Evolutionary conservation across 768 basidiomycete genomes (phyloP).

Genomic region (Saitozyma podzolica): DNA sequence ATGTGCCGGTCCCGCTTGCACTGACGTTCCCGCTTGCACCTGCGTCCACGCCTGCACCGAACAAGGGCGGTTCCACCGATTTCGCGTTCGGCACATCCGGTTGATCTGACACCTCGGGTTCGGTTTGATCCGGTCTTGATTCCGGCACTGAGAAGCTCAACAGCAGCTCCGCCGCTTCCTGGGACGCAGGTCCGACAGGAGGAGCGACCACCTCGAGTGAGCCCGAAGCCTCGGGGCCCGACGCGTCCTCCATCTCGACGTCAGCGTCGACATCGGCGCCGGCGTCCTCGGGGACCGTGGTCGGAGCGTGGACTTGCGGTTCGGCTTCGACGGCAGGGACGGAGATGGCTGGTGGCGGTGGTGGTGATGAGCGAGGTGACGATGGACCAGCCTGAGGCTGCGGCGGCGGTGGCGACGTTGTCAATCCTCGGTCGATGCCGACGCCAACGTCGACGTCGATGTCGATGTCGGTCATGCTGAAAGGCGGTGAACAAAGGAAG

Average conservation of each 20-base stretch:
- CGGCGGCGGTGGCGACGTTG: background rate
- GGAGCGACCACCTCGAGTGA: conserved; percentile 4
- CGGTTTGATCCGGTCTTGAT: background rate
- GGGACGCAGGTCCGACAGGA: conserved; percentile 11
- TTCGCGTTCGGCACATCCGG: too few relatives aligned
- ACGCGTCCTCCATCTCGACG: conserved; percentile 28
- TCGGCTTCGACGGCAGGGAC: too few relatives aligned
- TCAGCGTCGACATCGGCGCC: conserved; percentile 3
- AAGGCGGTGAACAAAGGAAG: conserved; percentile 2
- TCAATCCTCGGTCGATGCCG: background rate
- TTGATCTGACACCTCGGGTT: too few relatives aligned
- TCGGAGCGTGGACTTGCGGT: too few relatives aligned
- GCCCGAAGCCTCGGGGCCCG: background rate
- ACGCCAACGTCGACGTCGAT: background rate
- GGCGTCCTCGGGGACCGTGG: too few relatives aligned
- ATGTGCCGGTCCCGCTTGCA: conserved; percentile 7
- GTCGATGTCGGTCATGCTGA: background rate
- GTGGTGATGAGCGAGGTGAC: background rate
- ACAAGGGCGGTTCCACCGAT: too few relatives aligned
- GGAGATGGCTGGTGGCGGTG: background rate
- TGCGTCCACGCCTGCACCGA: too few relatives aligned
- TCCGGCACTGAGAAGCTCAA: conserved; percentile 23
- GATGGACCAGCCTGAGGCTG: background rate
- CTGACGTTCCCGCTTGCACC: background rate
- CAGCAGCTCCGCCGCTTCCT: conserved; percentile 34